Percentiles rank a stretch among this genome's conserved stretches.
Evolutionary conservation across 2,329 filamentous ascomycete species (phyloP).

Genomic region (Acrocalymma vagum): DNA sequence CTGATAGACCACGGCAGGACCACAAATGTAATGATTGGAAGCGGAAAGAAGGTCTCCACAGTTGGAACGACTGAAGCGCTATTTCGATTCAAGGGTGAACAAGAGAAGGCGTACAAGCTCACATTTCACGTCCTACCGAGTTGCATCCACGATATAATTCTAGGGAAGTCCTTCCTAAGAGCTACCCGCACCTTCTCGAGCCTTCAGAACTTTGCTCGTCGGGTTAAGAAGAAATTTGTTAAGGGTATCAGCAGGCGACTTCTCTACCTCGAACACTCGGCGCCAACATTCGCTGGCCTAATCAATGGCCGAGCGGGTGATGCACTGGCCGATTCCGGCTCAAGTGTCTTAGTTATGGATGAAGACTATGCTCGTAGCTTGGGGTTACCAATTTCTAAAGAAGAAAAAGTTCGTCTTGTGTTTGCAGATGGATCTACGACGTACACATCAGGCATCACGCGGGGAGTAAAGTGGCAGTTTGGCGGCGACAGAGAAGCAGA

Average conservation of each 20-base stretch:
- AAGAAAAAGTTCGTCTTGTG: background rate
- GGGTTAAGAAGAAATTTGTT: slow-evolving; percentile 7
- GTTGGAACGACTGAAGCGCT: slow-evolving; percentile 3
- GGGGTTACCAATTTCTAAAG: slow-evolving; percentile 5
- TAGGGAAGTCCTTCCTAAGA: slow-evolving; percentile 16
- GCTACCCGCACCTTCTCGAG: slow-evolving; percentile 14
- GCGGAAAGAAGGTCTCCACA: slow-evolving; percentile 9
- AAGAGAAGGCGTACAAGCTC: background rate
- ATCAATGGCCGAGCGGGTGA: slow-evolving; percentile 14
- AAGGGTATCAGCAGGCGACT: slow-evolving; percentile 1
- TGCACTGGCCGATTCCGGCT: slow-evolving; percentile 18
- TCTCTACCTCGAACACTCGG: slow-evolving; percentile 18
- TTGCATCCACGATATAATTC: slow-evolving; percentile 18
- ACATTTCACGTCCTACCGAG: slow-evolving; percentile 13
- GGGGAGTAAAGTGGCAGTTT: slow-evolving; percentile 20
- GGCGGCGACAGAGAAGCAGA: no score
- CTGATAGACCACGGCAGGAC: slow-evolving; percentile 1
- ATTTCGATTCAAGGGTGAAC: slow-evolving; percentile 12
- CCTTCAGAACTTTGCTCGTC: slow-evolving; percentile 4
- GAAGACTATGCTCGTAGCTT: slow-evolving; percentile 13
- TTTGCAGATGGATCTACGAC: slow-evolving; percentile 21
- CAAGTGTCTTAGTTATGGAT: slow-evolving; percentile 19
- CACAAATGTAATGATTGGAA: slow-evolving; percentile 7
- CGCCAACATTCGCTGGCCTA: slow-evolving; percentile 13
- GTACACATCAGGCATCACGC: slow-evolving; percentile 17